Percentiles rank a stretch among this genome's conserved stretches.
phyloP scores from a whole-genome alignment of 371 early-diverging fungal species.

The Nematocida ausubeli region DNA sequence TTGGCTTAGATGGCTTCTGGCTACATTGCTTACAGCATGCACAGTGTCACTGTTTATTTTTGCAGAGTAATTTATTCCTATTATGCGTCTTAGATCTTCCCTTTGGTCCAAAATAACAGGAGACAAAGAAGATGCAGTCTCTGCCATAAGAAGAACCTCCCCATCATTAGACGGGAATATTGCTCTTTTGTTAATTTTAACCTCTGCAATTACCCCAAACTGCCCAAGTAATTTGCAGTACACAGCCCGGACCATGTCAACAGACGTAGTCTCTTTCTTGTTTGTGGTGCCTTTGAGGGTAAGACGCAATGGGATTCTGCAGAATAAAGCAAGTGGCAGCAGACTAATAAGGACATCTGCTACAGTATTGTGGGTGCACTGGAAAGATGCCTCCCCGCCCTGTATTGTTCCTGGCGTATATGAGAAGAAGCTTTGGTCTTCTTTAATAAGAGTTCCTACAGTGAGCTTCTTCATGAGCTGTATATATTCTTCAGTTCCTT shows the following conservation, averaged over 20 bases:
- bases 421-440: background rate
- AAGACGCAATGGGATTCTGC: slow-evolving; percentile 8
- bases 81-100: slow-evolving; percentile 27
- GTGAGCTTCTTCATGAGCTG: background rate
- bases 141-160: slow-evolving; percentile 22
- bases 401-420: slow-evolving; percentile 8
- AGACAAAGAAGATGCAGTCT: background rate
- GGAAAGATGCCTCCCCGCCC: background rate
- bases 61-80: slow-evolving; percentile 41
- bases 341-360: background rate
- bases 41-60: slow-evolving; percentile 27
- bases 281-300: background rate
- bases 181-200: slow-evolving; percentile 27
- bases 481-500: background rate
- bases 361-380: background rate
- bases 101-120: slow-evolving; percentile 16
- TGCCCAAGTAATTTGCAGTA: slow-evolving; percentile 32
- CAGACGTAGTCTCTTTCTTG: background rate
- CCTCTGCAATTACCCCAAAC: slow-evolving; percentile 47
- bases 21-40: slow-evolving; percentile 24
- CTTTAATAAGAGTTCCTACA: background rate
- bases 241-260: slow-evolving; percentile 30
- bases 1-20: slow-evolving; percentile 20
- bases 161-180: slow-evolving; percentile 36
- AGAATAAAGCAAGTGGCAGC: background rate